Percentiles rank a stretch among this genome's conserved stretches.
These are phyloP conservation scores for Exophiala sp. DNA, from an alignment of 2,329 filamentous ascomycete species.

Conservation along the genomic window DNA sequence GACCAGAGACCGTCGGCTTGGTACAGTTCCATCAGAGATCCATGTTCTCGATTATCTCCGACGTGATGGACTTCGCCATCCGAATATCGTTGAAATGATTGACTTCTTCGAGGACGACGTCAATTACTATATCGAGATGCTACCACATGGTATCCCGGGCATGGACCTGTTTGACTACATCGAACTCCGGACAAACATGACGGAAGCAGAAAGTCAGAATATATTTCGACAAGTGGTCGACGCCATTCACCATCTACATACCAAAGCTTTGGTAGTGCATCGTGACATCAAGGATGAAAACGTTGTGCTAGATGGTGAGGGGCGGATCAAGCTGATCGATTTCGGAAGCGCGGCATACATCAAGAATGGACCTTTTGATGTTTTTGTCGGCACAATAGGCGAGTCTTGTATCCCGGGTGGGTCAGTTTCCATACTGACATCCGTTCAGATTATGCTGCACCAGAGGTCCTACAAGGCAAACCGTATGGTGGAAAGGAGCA, in stretches of 20 bases:
- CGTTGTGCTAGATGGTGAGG: conserved; percentile 90
- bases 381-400: conserved; percentile 99
- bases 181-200: conserved; percentile 92
- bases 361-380: conserved; percentile 96
- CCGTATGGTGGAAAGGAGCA: conserved; percentile 95
- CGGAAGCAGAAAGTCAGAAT: conserved; percentile 85
- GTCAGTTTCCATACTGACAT: neutral
- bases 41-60: conserved; percentile 93
- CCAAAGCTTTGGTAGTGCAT: conserved; percentile 86
- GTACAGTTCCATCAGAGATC: conserved; percentile 93
- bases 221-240: conserved; percentile 92
- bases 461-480: conserved; percentile 90
- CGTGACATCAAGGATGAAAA: conserved; percentile 99
- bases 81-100: conserved; percentile 66
- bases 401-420: conserved; percentile 35
- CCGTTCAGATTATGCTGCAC: conserved; percentile 82
- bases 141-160: conserved; percentile 87
- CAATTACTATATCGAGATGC: conserved; percentile 99
- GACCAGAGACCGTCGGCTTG: conserved; percentile 88
- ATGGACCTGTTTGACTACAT: conserved; percentile 99
- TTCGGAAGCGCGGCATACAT: conserved; percentile 98
- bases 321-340: conserved; percentile 93
- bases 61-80: conserved; percentile 62
- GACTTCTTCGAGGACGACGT: conserved; percentile 62
- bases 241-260: conserved; percentile 88